Conservation (phyloP, 139 green algal species). For the Chlorella sp. region DNA sequence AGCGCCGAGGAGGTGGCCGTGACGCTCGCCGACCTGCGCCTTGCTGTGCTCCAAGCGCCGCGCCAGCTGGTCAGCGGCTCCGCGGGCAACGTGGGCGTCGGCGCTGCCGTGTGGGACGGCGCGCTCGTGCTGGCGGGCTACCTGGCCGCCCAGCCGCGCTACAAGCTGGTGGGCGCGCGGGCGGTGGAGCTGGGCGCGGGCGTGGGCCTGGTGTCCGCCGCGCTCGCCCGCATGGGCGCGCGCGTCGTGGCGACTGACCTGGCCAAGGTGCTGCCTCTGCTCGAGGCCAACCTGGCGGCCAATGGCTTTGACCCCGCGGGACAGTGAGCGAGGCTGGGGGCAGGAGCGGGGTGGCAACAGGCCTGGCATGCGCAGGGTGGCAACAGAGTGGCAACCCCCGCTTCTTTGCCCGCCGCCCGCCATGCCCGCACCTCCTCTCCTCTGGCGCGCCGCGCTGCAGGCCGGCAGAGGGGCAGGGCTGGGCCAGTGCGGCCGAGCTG, state of each 20-base stretch:
- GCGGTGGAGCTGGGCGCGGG: conserved; percentile 51
- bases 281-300: conserved; percentile 36
- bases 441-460: not conserved
- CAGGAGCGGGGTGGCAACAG: not conserved
- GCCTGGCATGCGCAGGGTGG: too few relatives aligned
- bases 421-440: not conserved
- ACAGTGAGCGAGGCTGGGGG: not conserved
- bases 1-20: conserved; percentile 43
- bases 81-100: conserved; percentile 44
- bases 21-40: conserved; percentile 9
- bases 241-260: conserved; percentile 42
- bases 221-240: conserved; percentile 37
- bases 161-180: conserved; percentile 16
- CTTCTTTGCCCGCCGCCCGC: not conserved
- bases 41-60: conserved; percentile 12
- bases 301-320: conserved; percentile 25
- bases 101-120: conserved; percentile 51
- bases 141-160: conserved; percentile 29
- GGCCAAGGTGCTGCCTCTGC: conserved; percentile 33
- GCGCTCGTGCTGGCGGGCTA: conserved; percentile 48
- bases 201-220: conserved; percentile 38
- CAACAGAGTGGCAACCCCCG: too few relatives aligned
- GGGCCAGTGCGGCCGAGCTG: conserved; percentile 20
- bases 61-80: conserved; percentile 21
- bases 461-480: conserved; percentile 16